Conservation (phyloP, 208 protist species). For the Phytomonas sp. region DNA sequence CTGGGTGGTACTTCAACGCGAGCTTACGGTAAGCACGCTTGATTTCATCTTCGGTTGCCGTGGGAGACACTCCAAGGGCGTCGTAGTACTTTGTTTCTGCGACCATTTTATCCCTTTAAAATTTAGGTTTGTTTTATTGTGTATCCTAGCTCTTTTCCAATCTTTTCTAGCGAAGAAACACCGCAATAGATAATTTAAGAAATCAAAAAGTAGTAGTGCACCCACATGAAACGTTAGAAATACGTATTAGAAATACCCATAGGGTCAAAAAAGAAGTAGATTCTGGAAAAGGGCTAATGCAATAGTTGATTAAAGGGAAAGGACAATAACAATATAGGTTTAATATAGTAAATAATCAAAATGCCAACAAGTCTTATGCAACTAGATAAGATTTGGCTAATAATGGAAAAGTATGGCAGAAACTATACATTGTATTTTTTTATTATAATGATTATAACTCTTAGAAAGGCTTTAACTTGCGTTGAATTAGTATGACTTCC, state of each 20-base stretch:
- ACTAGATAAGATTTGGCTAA: neutral
- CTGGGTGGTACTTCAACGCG: constrained; percentile 92
- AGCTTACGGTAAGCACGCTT: constrained; percentile 91
- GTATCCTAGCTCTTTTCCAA: neutral
- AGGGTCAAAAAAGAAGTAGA: neutral
- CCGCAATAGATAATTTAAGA: neutral
- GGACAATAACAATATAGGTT: neutral
- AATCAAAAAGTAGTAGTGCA: constrained; percentile 1
- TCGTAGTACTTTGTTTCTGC: constrained; percentile 90
- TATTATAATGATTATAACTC: neutral
- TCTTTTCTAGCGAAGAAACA: neutral
- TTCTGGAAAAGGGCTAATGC: neutral
- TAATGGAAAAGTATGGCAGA: neutral
- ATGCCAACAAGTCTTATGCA: neutral
- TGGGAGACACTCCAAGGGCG: constrained; percentile 65
- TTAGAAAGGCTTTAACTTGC: constrained; percentile 38
- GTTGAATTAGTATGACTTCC: constrained; percentile 42
- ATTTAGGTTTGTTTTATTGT: constrained; percentile 6
- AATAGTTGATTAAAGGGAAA: neutral
- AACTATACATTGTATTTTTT: neutral
- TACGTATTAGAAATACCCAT: neutral
- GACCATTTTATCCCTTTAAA: constrained; percentile 50
- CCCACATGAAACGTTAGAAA: neutral
- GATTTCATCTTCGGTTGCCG: constrained; percentile 84
- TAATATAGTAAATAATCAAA: constrained; percentile 6